Conservation (phyloP, 164 flowering plant species). For the Dillenia turbinata region DNA sequence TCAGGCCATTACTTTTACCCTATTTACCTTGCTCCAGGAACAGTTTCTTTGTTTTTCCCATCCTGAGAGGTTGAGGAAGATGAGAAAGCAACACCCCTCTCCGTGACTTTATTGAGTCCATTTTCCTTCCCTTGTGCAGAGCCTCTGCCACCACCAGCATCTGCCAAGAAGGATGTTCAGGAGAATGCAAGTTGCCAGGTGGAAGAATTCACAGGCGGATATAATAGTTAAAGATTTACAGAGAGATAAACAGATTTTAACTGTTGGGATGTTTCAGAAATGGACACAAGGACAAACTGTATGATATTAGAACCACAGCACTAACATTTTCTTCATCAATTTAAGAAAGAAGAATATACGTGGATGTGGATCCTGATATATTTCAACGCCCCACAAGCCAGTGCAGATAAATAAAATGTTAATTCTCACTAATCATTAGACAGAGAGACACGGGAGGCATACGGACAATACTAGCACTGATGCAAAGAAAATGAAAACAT, state of each 20-base stretch:
- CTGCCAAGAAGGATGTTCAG: conserved; percentile 27
- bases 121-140: conserved; percentile 47
- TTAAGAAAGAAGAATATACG: neutral
- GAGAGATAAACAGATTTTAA: neutral
- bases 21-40: conserved; percentile 33
- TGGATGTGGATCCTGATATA: no score
- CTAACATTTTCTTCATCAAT: neutral
- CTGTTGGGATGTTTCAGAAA: neutral
- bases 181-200: neutral
- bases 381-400: no score
- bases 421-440: no score
- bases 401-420: no score
- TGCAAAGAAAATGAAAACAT: no score
- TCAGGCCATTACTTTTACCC: neutral
- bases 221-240: neutral
- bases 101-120: conserved; percentile 34
- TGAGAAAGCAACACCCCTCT: conserved; percentile 28
- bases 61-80: conserved; percentile 33
- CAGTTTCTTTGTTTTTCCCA: conserved; percentile 34
- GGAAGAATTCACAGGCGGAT: neutral
- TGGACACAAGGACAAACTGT: no score
- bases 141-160: conserved; percentile 58
- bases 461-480: no score
- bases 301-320: neutral
- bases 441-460: no score